A percentile compares a stretch with the other conserved stretches of the same genome.
phyloP scores from a whole-genome alignment of 2,329 filamentous ascomycete species.

The Apiospora hydei region DNA sequence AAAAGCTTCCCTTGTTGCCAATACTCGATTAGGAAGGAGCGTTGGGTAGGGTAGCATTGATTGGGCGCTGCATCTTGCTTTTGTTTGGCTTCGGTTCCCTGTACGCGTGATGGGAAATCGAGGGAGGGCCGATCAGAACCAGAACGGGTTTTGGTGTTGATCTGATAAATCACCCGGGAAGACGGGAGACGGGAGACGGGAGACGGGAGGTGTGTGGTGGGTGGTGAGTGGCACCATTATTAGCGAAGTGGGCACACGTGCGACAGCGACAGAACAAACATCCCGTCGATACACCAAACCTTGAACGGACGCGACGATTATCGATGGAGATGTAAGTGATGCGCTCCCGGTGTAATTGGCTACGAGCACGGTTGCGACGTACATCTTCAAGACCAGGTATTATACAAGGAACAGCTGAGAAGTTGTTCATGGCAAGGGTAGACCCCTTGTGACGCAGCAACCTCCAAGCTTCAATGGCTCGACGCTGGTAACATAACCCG shows the following conservation, averaged over 20 bases:
- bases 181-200: not conserved
- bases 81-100: not conserved
- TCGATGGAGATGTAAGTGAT: not conserved
- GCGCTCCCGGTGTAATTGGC: not conserved
- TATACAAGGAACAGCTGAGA: no score
- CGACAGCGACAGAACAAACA: slow-evolving; percentile 7
- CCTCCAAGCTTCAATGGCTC: not conserved
- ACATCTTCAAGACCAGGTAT: no score
- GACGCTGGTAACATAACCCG: not conserved
- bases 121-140: not conserved
- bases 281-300: not conserved
- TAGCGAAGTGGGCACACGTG: not conserved
- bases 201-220: not conserved
- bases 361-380: no score
- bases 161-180: not conserved
- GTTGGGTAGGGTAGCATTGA: not conserved
- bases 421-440: not conserved
- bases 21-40: slow-evolving; percentile 15
- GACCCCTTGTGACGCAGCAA: not conserved
- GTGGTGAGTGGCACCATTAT: not conserved
- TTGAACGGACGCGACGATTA: not conserved
- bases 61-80: slow-evolving; percentile 3
- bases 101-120: not conserved
- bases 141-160: not conserved
- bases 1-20: not conserved